Evolutionary conservation across 352 stramenopile species (phyloP).

Genomic region (Hyaloperonospora brassicae): DNA sequence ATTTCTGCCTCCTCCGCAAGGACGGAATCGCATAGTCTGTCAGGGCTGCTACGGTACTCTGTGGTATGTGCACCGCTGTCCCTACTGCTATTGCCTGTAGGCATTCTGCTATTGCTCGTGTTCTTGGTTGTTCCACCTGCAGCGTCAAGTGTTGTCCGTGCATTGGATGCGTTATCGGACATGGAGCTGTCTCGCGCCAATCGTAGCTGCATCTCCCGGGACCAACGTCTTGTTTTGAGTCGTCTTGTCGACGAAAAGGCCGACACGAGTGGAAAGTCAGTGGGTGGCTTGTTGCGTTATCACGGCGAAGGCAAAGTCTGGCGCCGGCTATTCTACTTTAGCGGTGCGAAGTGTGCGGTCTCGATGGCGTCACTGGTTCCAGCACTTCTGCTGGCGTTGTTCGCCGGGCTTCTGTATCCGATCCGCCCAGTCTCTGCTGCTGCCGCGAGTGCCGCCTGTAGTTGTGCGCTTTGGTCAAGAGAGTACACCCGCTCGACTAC

Average conservation of each 20-base stretch:
- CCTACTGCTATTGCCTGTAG: constrained; percentile 49
- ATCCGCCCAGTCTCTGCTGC: constrained; percentile 40
- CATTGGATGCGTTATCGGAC: constrained; percentile 62
- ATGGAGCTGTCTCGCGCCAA: constrained; percentile 72
- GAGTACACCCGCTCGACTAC: constrained; percentile 60
- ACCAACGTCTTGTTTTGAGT: constrained; percentile 52
- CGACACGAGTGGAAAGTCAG: constrained; percentile 25
- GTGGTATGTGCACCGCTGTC: constrained; percentile 47
- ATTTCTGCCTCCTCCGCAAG: constrained; percentile 7
- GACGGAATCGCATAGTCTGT: constrained; percentile 40
- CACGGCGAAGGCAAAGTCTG: constrained; percentile 50
- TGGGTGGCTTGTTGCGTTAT: constrained; percentile 46
- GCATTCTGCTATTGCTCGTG: constrained; percentile 41
- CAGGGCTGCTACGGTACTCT: constrained; percentile 61
- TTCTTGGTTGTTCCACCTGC: constrained; percentile 55
- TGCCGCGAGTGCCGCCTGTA: constrained; percentile 36
- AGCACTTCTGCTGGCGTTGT: constrained; percentile 41
- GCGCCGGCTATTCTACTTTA: constrained; percentile 66
- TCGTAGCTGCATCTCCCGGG: constrained; percentile 39
- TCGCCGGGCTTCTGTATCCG: constrained; percentile 49
- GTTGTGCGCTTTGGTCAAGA: constrained; percentile 47
- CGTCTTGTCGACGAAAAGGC: constrained; percentile 35
- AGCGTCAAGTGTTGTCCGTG: constrained; percentile 40
- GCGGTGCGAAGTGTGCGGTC: constrained; percentile 49
- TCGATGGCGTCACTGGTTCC: constrained; percentile 50